Conservation (phyloP, 2,329 filamentous ascomycete species). For the Calonectria ilicicola region DNA sequence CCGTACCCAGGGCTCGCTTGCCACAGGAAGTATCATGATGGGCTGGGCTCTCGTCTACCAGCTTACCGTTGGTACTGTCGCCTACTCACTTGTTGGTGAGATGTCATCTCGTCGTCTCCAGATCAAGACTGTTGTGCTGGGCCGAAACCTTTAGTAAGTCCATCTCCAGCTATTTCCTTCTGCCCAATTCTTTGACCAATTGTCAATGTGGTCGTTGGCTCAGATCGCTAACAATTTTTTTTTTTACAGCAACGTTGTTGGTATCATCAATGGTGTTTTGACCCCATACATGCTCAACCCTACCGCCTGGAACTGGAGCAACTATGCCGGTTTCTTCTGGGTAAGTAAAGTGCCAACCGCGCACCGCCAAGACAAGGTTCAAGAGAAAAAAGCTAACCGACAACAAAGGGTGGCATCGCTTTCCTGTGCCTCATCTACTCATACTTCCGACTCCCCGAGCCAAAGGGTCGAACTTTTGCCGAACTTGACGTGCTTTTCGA, state of each 20-base stretch:
- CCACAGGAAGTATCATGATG: slow-evolving; percentile 88
- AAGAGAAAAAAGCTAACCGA: slow-evolving; percentile 16
- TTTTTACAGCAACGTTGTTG: slow-evolving; percentile 75
- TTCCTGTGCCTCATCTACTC: slow-evolving; percentile 85
- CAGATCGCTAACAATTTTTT: slow-evolving; percentile 25
- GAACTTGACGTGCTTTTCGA: slow-evolving; percentile 91
- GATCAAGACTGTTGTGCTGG: slow-evolving; percentile 92
- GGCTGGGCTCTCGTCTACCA: slow-evolving; percentile 87
- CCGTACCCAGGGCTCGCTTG: slow-evolving; percentile 72
- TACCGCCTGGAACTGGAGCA: slow-evolving; percentile 86
- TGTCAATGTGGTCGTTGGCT: neutral
- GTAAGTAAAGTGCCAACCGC: slow-evolving; percentile 48
- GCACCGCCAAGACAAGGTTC: neutral
- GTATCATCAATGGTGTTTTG: slow-evolving; percentile 83
- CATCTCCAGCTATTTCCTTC: neutral
- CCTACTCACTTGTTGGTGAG: slow-evolving; percentile 89
- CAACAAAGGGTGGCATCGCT: slow-evolving; percentile 74
- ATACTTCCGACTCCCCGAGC: slow-evolving; percentile 72
- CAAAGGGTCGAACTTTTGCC: slow-evolving; percentile 82
- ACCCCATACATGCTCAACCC: slow-evolving; percentile 96
- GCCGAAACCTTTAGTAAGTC: slow-evolving; percentile 78
- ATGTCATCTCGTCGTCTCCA: slow-evolving; percentile 84
- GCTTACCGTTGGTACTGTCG: slow-evolving; percentile 87
- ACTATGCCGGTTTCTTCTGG: slow-evolving; percentile 92
- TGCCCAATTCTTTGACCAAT: neutral